These are phyloP conservation scores for Setaria viridis DNA, from an alignment of 202 grass and related monocot species.

Conservation along the genomic window DNA sequence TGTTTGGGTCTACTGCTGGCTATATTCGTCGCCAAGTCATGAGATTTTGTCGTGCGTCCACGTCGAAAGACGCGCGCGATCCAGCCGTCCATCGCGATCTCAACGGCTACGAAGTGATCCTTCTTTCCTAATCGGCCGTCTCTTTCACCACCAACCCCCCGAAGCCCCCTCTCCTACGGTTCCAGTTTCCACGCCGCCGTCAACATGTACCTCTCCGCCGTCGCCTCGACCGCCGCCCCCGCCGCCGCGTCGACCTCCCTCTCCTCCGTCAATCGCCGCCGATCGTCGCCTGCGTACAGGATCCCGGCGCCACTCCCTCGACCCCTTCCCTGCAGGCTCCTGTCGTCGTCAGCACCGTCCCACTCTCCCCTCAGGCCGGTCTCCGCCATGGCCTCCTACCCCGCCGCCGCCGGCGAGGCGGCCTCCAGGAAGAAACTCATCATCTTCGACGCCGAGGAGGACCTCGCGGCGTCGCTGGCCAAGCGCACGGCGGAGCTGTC, in stretches of 20 bases:
- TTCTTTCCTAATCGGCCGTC: background rate
- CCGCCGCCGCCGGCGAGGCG: background rate
- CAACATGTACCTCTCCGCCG: slow-evolving; percentile 26
- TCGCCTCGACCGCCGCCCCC: slow-evolving; percentile 1
- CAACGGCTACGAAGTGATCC: slow-evolving; percentile 33
- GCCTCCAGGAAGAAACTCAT: slow-evolving; percentile 40
- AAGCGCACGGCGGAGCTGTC: slow-evolving; percentile 56
- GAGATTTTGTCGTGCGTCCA: background rate
- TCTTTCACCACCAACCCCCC: background rate
- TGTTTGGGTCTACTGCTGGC: no score
- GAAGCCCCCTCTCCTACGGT: background rate
- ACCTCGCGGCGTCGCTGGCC: slow-evolving; percentile 55
- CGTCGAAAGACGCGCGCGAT: slow-evolving; percentile 20
- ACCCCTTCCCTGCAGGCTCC: background rate
- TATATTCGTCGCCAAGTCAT: no score
- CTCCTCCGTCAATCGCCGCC: background rate
- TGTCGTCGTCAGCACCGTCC: background rate
- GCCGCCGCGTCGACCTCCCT: slow-evolving; percentile 16
- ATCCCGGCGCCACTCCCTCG: background rate
- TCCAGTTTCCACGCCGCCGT: slow-evolving; percentile 1
- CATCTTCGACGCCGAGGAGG: slow-evolving; percentile 60
- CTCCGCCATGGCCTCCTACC: slow-evolving; percentile 35
- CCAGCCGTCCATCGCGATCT: slow-evolving; percentile 40
- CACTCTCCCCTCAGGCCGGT: slow-evolving; percentile 13
- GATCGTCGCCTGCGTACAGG: background rate